Conservation (phyloP, 805 yeast genomes). For the Saccharomycopsis schoenii region DNA sequence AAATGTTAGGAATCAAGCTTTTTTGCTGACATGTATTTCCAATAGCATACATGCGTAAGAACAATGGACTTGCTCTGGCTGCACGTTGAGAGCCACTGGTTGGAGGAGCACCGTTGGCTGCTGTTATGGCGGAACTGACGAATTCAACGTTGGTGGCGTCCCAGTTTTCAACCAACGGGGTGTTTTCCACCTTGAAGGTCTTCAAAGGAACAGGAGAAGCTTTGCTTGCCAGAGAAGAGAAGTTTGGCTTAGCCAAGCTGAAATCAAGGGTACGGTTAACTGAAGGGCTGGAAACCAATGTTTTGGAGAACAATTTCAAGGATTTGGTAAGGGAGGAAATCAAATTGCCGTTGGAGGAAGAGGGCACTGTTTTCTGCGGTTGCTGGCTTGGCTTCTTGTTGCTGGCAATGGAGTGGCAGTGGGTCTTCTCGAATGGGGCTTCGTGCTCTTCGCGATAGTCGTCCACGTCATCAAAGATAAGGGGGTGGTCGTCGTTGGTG, state of each 20-base stretch:
- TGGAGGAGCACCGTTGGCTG: not conserved
- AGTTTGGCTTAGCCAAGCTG: not conserved
- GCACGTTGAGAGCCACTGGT: slow-evolving; percentile 6
- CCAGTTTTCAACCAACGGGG: slow-evolving; percentile 15
- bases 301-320: slow-evolving; percentile 2
- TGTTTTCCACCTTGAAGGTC: slow-evolving; percentile 13
- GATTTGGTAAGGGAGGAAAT: slow-evolving; percentile 11
- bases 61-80: slow-evolving; percentile 12
- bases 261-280: not conserved
- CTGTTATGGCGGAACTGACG: not conserved
- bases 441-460: not conserved
- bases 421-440: not conserved
- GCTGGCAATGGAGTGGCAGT: no score
- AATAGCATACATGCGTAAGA: slow-evolving; percentile 17
- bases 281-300: not conserved
- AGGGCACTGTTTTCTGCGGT: not conserved
- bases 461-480: not conserved
- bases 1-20: slow-evolving; percentile 16
- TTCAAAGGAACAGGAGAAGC: slow-evolving; percentile 4
- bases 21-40: slow-evolving; percentile 14
- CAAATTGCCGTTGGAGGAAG: not conserved
- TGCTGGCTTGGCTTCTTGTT: no score
- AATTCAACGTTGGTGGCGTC: slow-evolving; percentile 4
- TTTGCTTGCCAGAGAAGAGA: no score
- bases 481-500: slow-evolving; percentile 13